Conservation (phyloP, 2,329 filamentous ascomycete species). For the Leptographium galeiforme region DNA sequence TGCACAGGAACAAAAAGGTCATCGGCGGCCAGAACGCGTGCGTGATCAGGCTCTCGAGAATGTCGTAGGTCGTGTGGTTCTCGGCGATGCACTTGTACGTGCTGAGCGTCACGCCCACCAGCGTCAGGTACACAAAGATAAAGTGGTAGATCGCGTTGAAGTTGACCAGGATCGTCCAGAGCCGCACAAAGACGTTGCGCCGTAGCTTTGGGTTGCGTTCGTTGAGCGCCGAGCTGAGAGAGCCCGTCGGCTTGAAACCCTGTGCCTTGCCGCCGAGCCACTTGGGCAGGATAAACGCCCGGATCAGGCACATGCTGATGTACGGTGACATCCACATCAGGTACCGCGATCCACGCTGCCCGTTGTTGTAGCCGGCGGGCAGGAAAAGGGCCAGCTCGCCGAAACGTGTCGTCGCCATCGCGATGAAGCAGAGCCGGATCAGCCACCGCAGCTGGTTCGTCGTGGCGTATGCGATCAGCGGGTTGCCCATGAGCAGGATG, state of each 20-base stretch:
- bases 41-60: constrained; percentile 40
- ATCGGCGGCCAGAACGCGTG: constrained; percentile 50
- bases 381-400: constrained; percentile 45
- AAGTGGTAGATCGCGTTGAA: constrained; percentile 44
- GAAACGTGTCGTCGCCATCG: constrained; percentile 36
- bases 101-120: constrained; percentile 34
- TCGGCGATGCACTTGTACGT: constrained; percentile 35
- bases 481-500: constrained; percentile 40
- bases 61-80: constrained; percentile 17
- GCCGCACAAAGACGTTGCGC: constrained; percentile 37
- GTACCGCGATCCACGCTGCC: constrained; percentile 40
- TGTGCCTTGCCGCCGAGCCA: constrained; percentile 46
- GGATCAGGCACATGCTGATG: constrained; percentile 42
- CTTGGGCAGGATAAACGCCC: constrained; percentile 41
- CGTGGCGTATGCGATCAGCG: constrained; percentile 41
- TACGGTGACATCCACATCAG: constrained; percentile 52
- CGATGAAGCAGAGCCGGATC: constrained; percentile 39
- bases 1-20: constrained; percentile 41
- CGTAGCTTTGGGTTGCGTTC: constrained; percentile 40
- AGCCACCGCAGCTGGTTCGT: constrained; percentile 43
- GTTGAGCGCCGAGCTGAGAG: constrained; percentile 39
- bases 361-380: constrained; percentile 45
- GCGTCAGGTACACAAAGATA: constrained; percentile 37
- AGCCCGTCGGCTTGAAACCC: constrained; percentile 49
- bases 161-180: constrained; percentile 41